Evolutionary conservation across 208 protist genomes (phyloP), one percentile per base, ranked within the genome.

Genomic region (Acanthamoeba healyi): DNA sequence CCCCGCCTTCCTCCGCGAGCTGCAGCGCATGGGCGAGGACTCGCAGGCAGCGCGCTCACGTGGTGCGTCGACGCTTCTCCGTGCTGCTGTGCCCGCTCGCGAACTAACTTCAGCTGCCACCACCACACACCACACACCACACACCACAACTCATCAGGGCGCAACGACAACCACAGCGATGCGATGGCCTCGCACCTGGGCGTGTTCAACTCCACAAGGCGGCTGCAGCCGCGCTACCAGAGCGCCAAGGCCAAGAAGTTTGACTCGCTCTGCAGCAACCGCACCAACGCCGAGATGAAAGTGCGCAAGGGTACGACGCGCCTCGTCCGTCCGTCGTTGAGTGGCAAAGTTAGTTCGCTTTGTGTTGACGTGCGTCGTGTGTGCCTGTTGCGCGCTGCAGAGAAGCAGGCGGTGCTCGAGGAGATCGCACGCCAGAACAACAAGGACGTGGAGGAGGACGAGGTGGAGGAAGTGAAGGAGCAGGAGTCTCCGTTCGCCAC

Each of bases 221-320:
- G 79, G 40, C 79, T 87, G 42, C 79, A 87, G 32, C 79, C 79
- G 7, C 79, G 79, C 44, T 87, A 87, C 44, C 79, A 87, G 29
- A 29, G 49, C 19, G 46, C 46, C 79, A 87, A 87, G 44, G 79
- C 79, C 79, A 54, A 87, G n/a, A 7, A 51, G 19, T 87, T 63
- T 38, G 79, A 87, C 29, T 36, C 29, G 7, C 79, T 87, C 46
- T 54, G 46, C 44, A 7, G 9, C 26, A 87, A 87, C 29, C 79
- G 79, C 15, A 29, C 29, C 10, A 87, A 5, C 40, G 79, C 79
- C 14, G 79, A 87, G 79, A 87, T 87, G 79, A 12, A 79, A 44
- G 70, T 44, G 70, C 70, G 70, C 14, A 79, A 44, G 32, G 61
- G 61, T 70, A 70, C n/a, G n/a, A n/a, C n/a, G n/a, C n/a, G n/a